phyloP scores from a whole-genome alignment of 2,329 filamentous ascomycete genomes.

The Xylaria hypoxylon region DNA sequence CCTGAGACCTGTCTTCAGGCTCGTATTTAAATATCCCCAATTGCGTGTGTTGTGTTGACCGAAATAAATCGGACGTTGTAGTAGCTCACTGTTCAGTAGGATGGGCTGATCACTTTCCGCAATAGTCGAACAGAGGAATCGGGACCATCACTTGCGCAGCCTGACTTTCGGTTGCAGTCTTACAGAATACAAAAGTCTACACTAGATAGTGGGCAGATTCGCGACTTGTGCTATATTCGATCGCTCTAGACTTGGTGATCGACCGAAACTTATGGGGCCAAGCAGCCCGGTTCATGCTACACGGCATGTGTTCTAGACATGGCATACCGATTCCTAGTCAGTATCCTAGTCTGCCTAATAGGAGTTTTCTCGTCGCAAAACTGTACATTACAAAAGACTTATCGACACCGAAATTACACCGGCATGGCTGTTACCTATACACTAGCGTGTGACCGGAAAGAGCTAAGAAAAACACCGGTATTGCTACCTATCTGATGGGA shows the following conservation, averaged over 20 bases:
- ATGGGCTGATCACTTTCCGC: conserved; percentile 28
- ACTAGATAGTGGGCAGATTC: conserved; percentile 20
- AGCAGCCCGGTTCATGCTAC: conserved; percentile 30
- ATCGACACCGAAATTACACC: conserved; percentile 16
- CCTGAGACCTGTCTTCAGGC: background rate
- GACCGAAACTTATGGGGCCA: conserved; percentile 30
- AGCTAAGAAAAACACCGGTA: background rate
- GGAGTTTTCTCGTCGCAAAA: conserved; percentile 5
- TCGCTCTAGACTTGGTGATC: conserved; percentile 38
- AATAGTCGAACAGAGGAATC: conserved; percentile 21
- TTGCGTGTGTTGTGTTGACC: conserved; percentile 9
- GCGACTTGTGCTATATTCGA: conserved; percentile 34
- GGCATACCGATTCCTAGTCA: conserved; percentile 14
- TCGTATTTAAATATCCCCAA: conserved; percentile 3
- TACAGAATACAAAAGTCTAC: conserved; percentile 6
- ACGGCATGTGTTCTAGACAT: conserved; percentile 36
- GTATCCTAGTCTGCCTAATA: no score
- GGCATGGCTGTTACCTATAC: background rate
- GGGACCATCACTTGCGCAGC: conserved; percentile 23
- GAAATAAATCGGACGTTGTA: conserved; percentile 8
- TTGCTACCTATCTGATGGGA: conserved; percentile 11
- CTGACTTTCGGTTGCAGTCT: conserved; percentile 19
- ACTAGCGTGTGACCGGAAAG: no score
- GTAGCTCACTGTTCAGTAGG: conserved; percentile 3
- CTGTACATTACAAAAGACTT: conserved; percentile 18